Conservation (phyloP, 345 rosid species). For the Salix brachista region DNA sequence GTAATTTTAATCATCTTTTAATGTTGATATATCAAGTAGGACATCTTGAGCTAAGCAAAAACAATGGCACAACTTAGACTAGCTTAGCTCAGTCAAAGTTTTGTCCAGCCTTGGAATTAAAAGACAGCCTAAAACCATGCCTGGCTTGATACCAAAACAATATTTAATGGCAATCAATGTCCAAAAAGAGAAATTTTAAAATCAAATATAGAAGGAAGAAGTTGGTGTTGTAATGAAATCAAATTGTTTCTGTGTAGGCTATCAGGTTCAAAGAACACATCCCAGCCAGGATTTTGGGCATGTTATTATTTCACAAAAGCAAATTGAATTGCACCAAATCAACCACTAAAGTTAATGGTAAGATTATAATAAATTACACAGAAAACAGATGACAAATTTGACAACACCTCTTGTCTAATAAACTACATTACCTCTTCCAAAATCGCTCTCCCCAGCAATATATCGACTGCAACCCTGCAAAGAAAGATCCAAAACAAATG, state of each 20-base stretch:
- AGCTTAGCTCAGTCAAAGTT: not conserved
- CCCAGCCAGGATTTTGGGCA: not conserved
- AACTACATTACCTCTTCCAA: slow-evolving; percentile 56
- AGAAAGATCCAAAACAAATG: slow-evolving; percentile 12
- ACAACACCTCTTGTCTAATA: not conserved
- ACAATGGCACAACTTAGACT: not conserved
- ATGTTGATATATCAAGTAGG: not conserved
- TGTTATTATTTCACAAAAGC: not conserved
- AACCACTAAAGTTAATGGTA: not conserved
- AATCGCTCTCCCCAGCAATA: slow-evolving; percentile 45
- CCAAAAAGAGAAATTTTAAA: not conserved
- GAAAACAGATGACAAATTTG: not conserved
- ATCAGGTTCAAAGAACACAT: not conserved
- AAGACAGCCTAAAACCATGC: not conserved
- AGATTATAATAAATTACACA: not conserved
- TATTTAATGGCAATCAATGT: not conserved
- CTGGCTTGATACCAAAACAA: not conserved
- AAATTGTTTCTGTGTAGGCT: not conserved
- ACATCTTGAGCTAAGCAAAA: not conserved
- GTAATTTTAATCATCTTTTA: not conserved
- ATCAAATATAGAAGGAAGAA: not conserved
- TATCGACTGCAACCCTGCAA: slow-evolving; percentile 83
- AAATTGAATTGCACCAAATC: not conserved
- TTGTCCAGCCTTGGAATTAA: not conserved
- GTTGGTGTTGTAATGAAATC: not conserved